Evolutionary conservation across 2,329 filamentous ascomycete species (phyloP).

Genomic region (Colletotrichum sp.): DNA sequence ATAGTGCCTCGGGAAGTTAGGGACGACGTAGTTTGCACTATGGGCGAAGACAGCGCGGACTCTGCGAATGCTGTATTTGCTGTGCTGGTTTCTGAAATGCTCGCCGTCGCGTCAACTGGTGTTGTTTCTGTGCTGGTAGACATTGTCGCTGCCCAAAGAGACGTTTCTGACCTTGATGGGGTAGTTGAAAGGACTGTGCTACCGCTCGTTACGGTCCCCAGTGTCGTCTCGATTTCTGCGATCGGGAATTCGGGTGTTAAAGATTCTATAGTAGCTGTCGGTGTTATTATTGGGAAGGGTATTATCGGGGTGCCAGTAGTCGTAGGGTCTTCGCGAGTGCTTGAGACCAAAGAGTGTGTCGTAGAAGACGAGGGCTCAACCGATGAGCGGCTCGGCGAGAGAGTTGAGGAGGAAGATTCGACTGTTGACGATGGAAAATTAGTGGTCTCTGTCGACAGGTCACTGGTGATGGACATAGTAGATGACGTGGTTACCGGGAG

Average conservation of each 20-base stretch:
- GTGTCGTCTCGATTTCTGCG: fast-evolving
- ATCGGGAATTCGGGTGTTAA: neutral
- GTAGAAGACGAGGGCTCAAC: too few relatives aligned
- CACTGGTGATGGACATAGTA: too few relatives aligned
- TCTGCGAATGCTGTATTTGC: neutral
- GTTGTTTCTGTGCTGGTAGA: neutral
- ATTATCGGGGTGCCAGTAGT: neutral
- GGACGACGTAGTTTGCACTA: neutral
- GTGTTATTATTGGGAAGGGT: neutral
- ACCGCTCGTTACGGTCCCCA: neutral
- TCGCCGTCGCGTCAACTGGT: neutral
- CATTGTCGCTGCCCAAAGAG: fast-evolving
- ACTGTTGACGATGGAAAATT: too few relatives aligned
- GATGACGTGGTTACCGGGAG: neutral
- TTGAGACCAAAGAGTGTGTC: too few relatives aligned
- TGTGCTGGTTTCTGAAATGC: neutral
- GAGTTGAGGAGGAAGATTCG: too few relatives aligned
- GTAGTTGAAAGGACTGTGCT: fast-evolving
- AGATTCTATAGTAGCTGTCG: neutral
- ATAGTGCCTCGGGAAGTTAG: neutral
- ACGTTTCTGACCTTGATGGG: neutral
- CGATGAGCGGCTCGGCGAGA: too few relatives aligned
- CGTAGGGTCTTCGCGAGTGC: neutral
- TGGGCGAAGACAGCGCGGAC: neutral
- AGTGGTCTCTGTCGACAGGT: too few relatives aligned